A percentile compares a stretch with the other conserved stretches of the same genome.
Conservation (phyloP, 2,329 filamentous ascomycete species). For the Xylaria sp. region DNA sequence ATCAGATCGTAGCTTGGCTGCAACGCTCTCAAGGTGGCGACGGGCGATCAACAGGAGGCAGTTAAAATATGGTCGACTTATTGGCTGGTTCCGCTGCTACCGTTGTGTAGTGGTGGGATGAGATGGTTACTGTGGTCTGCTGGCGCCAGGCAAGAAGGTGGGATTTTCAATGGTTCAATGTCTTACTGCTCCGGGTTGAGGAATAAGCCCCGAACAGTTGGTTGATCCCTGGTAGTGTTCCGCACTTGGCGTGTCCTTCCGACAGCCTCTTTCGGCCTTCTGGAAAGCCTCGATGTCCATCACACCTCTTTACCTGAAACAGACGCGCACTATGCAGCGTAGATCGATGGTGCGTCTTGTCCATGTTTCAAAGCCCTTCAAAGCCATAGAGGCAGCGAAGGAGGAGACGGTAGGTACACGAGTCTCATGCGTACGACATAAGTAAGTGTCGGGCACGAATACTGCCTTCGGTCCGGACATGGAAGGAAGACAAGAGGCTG, state of each 20-base stretch:
- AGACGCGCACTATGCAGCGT: conserved; percentile 14
- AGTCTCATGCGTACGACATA: neutral
- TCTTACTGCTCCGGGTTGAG: conserved; percentile 6
- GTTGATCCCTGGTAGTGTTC: conserved; percentile 4
- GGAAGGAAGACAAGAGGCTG: no score
- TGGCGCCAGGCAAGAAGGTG: no score
- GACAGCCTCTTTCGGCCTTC: conserved; percentile 8
- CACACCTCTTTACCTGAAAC: conserved; percentile 25
- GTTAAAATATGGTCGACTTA: neutral
- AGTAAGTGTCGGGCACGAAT: no score
- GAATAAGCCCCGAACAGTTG: conserved; percentile 4
- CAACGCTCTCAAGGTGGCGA: neutral
- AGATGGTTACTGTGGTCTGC: no score
- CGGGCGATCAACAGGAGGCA: neutral
- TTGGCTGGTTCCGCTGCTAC: neutral
- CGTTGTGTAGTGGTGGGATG: neutral
- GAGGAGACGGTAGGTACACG: neutral
- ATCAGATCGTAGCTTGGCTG: no score
- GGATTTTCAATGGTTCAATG: neutral
- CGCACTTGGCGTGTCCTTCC: conserved; percentile 7
- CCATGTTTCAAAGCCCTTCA: neutral
- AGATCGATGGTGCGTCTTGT: conserved; percentile 15
- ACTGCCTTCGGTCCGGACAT: no score
- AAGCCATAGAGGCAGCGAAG: neutral
- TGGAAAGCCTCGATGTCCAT: conserved; percentile 14